Conservation (phyloP, 2,329 filamentous ascomycete genomes). For the Chaetomiaceae sp. region DNA sequence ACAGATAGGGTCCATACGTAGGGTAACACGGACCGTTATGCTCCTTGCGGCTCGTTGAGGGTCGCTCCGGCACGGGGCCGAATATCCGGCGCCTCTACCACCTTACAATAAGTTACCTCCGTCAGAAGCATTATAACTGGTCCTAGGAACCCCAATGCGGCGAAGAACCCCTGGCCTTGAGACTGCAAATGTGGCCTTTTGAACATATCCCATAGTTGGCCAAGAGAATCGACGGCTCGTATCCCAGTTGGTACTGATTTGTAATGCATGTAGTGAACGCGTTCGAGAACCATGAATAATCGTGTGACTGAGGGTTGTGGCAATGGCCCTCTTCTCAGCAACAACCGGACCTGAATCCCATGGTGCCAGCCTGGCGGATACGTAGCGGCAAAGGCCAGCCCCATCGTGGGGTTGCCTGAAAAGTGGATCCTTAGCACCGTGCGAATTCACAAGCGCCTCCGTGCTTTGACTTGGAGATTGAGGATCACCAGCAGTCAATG, state of each 20-base stretch:
- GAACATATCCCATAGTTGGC: not conserved
- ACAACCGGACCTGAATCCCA: not conserved
- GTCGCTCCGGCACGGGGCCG: conserved; percentile 12
- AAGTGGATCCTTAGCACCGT: not conserved
- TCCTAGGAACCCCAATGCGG: not conserved
- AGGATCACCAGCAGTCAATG: not conserved
- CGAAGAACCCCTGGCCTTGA: not conserved
- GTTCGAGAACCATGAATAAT: not conserved
- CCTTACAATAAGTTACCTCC: too few species aligned
- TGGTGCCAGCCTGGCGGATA: not conserved
- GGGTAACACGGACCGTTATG: conserved; percentile 14
- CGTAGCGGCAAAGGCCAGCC: not conserved
- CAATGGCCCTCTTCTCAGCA: not conserved
- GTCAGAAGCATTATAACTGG: too few species aligned
- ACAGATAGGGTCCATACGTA: not conserved
- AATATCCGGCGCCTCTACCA: not conserved
- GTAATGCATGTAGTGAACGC: not conserved
- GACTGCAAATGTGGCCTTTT: conserved; percentile 5
- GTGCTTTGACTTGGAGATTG: not conserved
- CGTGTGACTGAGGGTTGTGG: not conserved
- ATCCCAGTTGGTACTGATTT: not conserved
- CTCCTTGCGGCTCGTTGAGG: conserved; percentile 5
- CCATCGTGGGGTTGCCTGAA: conserved; percentile 4
- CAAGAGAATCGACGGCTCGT: not conserved
- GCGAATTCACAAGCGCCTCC: not conserved